Conservation (phyloP, 106 monocot species). For the Dioscorea alata region DNA sequence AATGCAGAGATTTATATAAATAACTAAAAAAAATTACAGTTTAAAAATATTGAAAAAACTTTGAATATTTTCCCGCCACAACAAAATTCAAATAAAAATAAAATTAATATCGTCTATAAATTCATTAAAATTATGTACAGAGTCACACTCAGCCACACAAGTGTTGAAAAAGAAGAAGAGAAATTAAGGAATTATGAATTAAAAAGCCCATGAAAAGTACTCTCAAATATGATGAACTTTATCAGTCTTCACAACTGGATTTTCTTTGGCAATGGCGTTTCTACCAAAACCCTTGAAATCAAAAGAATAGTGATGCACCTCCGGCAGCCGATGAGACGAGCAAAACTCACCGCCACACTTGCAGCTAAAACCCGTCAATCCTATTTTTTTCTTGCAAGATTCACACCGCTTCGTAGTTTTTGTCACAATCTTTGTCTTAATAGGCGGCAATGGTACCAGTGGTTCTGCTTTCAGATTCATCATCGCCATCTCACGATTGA, state of each 20-base stretch:
- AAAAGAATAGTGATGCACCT: background rate
- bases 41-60: too few relatives aligned
- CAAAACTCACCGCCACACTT: background rate
- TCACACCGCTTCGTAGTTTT: background rate
- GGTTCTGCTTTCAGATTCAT: background rate
- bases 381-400: background rate
- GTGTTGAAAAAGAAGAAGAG: too few relatives aligned
- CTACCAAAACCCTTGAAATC: background rate
- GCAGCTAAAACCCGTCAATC: background rate
- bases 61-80: too few relatives aligned
- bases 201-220: too few relatives aligned
- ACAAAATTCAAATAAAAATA: too few relatives aligned
- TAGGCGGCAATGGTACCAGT: background rate
- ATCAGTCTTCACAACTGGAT: constrained; percentile 19
- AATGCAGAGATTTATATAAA: too few relatives aligned
- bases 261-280: constrained; percentile 11
- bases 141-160: too few relatives aligned
- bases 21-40: too few relatives aligned
- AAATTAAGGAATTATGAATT: too few relatives aligned
- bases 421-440: background rate
- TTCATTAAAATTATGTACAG: too few relatives aligned
- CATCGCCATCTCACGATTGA: background rate
- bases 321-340: background rate
- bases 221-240: constrained; percentile 18
- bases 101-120: too few relatives aligned